These are phyloP conservation scores for Physcomitrium patens DNA, from an alignment of 225 moss, liverwort and hornwort genomes.

Conservation along the genomic window DNA sequence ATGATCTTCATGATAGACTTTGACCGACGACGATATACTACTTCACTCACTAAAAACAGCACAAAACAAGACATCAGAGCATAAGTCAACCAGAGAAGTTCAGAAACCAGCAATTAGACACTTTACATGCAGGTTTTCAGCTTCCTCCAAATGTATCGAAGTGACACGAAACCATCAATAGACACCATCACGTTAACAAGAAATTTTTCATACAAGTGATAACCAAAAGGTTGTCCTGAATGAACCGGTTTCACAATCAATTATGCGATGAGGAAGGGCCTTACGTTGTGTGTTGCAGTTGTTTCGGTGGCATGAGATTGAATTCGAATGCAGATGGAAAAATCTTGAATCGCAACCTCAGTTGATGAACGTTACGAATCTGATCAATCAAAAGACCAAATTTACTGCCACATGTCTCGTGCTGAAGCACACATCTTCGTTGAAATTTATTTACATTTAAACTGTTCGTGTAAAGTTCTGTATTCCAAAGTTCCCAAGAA, in stretches of 20 bases:
- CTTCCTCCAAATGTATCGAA: not conserved
- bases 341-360: slow-evolving; percentile 82
- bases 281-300: slow-evolving; percentile 44
- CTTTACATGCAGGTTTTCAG: slow-evolving; percentile 2
- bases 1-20: slow-evolving; percentile 4
- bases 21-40: not conserved
- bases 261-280: slow-evolving; percentile 18
- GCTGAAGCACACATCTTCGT: slow-evolving; percentile 9
- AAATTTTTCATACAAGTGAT: slow-evolving; percentile 18
- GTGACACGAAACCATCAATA: not conserved
- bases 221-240: slow-evolving; percentile 1
- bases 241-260: not conserved
- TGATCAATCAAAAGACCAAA: slow-evolving; percentile 41
- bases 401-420: slow-evolving; percentile 6
- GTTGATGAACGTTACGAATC: slow-evolving; percentile 80
- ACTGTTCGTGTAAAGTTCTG: not conserved
- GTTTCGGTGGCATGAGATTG: slow-evolving; percentile 75
- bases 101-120: not conserved
- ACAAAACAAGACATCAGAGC: not conserved
- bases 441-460: not conserved
- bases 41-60: not conserved
- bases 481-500: slow-evolving; percentile 4
- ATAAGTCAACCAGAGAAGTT: slow-evolving; percentile 11
- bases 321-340: slow-evolving; percentile 83
- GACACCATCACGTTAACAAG: not conserved